Base-by-base conservation (phyloP, 2,329 filamentous ascomycete species). In the Pseudogymnoascus sp. region DNA sequence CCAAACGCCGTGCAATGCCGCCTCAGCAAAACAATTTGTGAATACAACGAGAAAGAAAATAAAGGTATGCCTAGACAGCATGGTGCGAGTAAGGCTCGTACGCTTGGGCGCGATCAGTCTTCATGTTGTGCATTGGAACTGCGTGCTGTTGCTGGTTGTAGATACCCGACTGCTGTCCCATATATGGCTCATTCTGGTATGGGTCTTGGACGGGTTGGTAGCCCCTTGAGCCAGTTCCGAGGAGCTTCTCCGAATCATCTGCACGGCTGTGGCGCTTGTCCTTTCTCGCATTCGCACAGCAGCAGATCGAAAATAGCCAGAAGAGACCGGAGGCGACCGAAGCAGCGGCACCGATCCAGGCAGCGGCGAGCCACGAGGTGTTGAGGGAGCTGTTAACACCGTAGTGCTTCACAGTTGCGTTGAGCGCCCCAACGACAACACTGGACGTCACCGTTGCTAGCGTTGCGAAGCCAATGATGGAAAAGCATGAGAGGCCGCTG, bases 271-370 rank as follows among this genome's bases (percentile, higher is more conserved):
- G 50, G 47, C 28, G 47, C 18, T 28, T 61, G 47, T 28, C 50
- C 7, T 25, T 58, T 58, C 25, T 61, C 50, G 28, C 37, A 54
- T 25, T 41, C 20, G 41, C 37, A 81, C 92, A 96, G 85, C 92
- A 97, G 87, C 93, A 97, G 70, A 89, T 83, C 74, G 86, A 90
- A 74, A 95, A 85, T 71, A 92, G 78, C 93, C 94, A 97, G 87
- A 97, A 97, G 72, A 96, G 76, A 65, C 84, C 85, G 6, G 88
- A 87, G 41, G 75, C 89, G 35, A 94, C 72, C 64, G 88, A 87
- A 72, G 95, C 92, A 28, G 84, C 89, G 38, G 87, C 87, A 43
- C 86, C 87, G 63, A 97, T 79, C 90, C 92, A 97, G 68, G 88
- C 84, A 18, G 86, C 77, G 36, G 81, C 81, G 60, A 94, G 85